Evolutionary conservation across 2,329 filamentous ascomycete species (phyloP).

Genomic region (Botrytis deweyae): DNA sequence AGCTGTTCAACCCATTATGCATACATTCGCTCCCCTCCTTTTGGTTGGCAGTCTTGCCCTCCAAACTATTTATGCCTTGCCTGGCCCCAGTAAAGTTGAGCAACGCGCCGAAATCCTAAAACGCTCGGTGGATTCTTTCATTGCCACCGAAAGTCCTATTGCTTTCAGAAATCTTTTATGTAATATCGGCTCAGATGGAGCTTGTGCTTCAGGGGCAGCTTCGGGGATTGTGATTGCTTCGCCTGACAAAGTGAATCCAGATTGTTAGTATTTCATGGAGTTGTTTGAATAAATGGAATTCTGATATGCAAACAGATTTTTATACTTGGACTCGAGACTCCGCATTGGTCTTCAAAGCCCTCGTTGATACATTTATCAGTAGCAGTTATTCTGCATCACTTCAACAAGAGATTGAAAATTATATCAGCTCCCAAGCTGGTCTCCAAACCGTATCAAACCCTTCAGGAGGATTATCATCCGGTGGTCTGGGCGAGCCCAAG

Average conservation of each 20-base stretch:
- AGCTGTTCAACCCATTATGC: constrained; percentile 46
- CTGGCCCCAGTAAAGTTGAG: constrained; percentile 40
- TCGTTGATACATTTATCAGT: constrained; percentile 63
- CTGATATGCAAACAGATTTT: constrained; percentile 55
- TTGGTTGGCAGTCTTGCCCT: constrained; percentile 53
- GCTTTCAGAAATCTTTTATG: constrained; percentile 54
- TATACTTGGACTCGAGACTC: constrained; percentile 79
- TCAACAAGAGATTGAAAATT: constrained; percentile 60
- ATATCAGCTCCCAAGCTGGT: constrained; percentile 63
- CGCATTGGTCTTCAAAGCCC: constrained; percentile 65
- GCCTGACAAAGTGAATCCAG: constrained; percentile 52
- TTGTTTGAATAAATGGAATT: background rate
- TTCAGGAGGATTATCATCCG: constrained; percentile 42
- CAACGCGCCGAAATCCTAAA: constrained; percentile 44
- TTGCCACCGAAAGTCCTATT: constrained; percentile 52
- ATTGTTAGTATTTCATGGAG: constrained; percentile 48
- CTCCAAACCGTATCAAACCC: constrained; percentile 60
- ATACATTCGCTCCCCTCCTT: constrained; percentile 50
- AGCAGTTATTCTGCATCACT: constrained; percentile 51
- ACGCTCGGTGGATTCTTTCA: constrained; percentile 53
- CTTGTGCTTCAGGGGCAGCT: constrained; percentile 48
- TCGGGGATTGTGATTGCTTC: constrained; percentile 57
- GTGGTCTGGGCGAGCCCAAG: constrained; percentile 70
- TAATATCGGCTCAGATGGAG: constrained; percentile 59
- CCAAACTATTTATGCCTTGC: constrained; percentile 51